Evolutionary conservation across 208 protist genomes (phyloP), one percentile per base, ranked within the genome.

Genomic region (Trypanosoma caninum): DNA sequence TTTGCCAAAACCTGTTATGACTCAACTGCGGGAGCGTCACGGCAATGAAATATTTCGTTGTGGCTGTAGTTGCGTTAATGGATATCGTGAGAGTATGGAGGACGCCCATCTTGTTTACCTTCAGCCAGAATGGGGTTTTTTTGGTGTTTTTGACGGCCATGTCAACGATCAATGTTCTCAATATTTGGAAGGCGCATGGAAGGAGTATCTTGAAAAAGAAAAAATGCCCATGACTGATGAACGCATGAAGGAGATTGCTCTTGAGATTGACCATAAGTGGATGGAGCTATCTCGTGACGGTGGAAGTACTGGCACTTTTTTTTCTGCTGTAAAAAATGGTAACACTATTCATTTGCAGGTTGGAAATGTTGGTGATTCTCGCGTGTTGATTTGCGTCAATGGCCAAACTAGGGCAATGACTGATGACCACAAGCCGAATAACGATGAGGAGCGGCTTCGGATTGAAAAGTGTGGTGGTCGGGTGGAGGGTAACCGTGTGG

Each of bases 361-460:
- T 45, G 94, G 87, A 16, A 97, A 97, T 63, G 91, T 97, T 28
- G 94, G 94, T 22, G 94, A 98, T 67, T 91, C 82, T 14, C 84
- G 94, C 59, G 87, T 93, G 23, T 69, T 98, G 38, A 77, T 87
- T 13, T 95, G 87, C 69, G 82, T 86, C 38, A 76, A 91, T 53
- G 93, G 92, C 20, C 58, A 59, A 28, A 87, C 82, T 57, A 69
- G 82, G 28, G 86, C 89, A n/a, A 68, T 98, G 65, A 95, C 90
- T 27, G 82, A 95, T 47, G 94, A 98, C 58, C 96, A 98, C 82
- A 97, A 97, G 77, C 94, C 94, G 8, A 94, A 80, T 65, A 96
- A 95, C 60, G 70, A 81, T 11, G 84, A 73, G 10, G 92, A 97
- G 74, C 65, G 74, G 9, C 31, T 72, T 28, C 89, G 96, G 23